Conservation (phyloP, 495 filamentous ascomycete species). For the Penicillium bialowiezense region DNA sequence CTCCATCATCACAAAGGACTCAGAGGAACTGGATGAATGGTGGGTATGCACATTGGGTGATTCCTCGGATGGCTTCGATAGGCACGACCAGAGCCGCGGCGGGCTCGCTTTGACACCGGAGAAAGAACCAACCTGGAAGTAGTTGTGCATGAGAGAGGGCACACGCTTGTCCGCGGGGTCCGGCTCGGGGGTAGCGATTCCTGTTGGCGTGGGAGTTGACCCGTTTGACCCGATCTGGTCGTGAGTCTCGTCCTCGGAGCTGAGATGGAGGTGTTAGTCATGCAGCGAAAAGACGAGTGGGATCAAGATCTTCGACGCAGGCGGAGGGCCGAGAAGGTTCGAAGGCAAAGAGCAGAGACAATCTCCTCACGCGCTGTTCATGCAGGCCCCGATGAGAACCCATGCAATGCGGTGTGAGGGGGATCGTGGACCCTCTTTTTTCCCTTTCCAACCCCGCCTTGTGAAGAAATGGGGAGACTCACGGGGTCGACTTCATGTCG, state of each 20-base stretch:
- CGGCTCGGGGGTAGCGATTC: conserved; percentile 82
- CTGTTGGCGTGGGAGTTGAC: conserved; percentile 67
- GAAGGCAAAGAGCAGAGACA: background rate
- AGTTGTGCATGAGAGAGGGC: conserved; percentile 89
- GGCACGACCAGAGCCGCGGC: conserved; percentile 45
- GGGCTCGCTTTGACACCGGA: conserved; percentile 51
- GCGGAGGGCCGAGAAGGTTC: conserved; percentile 11
- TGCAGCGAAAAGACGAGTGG: background rate
- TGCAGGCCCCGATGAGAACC: conserved; percentile 8
- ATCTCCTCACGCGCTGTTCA: too few relatives aligned
- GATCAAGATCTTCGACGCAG: background rate
- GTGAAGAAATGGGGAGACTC: conserved; percentile 9
- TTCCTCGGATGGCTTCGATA: conserved; percentile 22
- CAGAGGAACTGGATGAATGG: conserved; percentile 28
- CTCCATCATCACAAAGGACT: conserved; percentile 41
- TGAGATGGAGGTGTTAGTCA: conserved; percentile 28
- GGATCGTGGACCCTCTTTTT: conserved; percentile 13
- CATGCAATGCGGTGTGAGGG: conserved; percentile 27
- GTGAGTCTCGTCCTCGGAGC: conserved; percentile 62
- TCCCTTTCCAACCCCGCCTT: conserved; percentile 2
- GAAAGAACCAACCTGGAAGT: conserved; percentile 90
- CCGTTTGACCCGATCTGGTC: conserved; percentile 76
- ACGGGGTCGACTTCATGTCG: conserved; percentile 52
- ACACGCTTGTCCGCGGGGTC: conserved; percentile 86
- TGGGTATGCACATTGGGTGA: conserved; percentile 13